Evolutionary conservation across 1,284 basidiomycete genomes (phyloP), one percentile per base, ranked within the genome.

Genomic region (Ceratobasidium sp.): DNA sequence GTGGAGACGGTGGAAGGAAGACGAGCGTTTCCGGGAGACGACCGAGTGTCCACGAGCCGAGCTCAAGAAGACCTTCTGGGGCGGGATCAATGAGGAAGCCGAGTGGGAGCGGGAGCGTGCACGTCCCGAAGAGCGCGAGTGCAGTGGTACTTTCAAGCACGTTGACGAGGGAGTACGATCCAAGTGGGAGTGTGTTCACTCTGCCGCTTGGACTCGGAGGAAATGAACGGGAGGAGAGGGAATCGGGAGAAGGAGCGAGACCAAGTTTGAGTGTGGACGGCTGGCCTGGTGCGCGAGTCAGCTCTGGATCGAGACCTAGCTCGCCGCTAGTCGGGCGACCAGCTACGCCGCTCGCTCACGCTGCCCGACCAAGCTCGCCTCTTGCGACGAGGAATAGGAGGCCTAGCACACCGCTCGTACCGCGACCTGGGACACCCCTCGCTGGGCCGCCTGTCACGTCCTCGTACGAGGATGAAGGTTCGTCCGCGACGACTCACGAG

Each of bases 161-260:
- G 23, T 28, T 16, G 18, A 30, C 35, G 26, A n/a, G 67, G 28
- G 67, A 70, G 30, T 59, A 23, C 21, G 55, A 70, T 30, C 67
- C 67, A 26, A 57, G 66, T 16, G 66, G 52, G 49, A 70, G 67
- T 26, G 67, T 59, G 55, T 70, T 70, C 38, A 70, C 67, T 7
- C 44, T 70, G 2, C 67, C 67, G 38, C 52, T 69, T 14, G 66
- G 49, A 21, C 9, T 69, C 14, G 66, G 46, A 14, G 55, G 21
- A 2, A 21, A 58, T 6, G 62, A 59, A 8, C 28, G 32, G 30
- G 57, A 59, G 35, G 13, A 38, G n/a, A 28, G 59, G 43, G 52
- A 46, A 50, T 55, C 21, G 7, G 52, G 23, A 26, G 21, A 67
- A 6, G 28, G 18, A 23, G 62, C 52, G 23, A 26, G 66, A 41